Evolutionary conservation across 345 rosid species (phyloP).

Genomic region (Lenwebbia sp.): DNA sequence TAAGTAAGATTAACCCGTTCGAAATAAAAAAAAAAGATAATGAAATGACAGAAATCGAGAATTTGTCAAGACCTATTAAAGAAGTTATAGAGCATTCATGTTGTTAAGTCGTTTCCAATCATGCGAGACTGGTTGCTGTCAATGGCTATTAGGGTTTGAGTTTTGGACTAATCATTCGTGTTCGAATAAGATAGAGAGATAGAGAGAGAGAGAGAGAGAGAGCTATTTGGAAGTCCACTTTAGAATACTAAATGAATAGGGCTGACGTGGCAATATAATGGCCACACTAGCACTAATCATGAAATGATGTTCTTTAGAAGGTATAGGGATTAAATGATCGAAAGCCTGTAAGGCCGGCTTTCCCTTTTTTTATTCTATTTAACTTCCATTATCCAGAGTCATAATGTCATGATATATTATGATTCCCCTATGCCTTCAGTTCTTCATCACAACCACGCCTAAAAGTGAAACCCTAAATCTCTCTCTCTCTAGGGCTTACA

Average conservation of each 20-base stretch:
- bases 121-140: not conserved
- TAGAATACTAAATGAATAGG: not conserved
- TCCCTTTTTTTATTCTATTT: not conserved
- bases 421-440: not conserved
- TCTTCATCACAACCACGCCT: not conserved
- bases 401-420: not conserved
- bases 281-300: not conserved
- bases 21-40: not conserved
- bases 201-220: not conserved
- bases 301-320: not conserved
- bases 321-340: not conserved
- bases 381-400: not conserved
- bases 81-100: not conserved
- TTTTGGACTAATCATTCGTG: not conserved
- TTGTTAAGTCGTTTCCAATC: not conserved
- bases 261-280: not conserved
- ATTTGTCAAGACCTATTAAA: not conserved
- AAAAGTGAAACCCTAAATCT: not conserved
- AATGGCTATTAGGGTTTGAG: not conserved
- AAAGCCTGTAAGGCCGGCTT: not conserved
- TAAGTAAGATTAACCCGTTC: not conserved
- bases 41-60: not conserved
- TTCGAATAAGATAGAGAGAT: not conserved
- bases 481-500: not conserved
- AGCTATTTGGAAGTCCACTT: not conserved